Percentiles rank a stretch among this genome's conserved stretches.
Conservation (phyloP, 164 flowering plant species). For the Tetrastigma voinierianum region DNA sequence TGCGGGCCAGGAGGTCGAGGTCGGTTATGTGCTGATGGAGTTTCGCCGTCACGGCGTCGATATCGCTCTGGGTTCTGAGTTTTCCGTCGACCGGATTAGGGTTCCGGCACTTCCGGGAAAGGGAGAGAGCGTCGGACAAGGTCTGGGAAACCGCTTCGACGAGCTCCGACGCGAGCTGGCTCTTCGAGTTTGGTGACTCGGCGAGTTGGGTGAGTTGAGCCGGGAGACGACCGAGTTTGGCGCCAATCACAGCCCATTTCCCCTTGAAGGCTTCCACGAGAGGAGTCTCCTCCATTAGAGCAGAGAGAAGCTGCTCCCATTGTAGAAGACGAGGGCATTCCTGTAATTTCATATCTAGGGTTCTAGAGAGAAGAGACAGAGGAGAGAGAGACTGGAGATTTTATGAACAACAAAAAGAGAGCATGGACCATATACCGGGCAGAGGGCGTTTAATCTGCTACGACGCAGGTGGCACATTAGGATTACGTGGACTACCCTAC, state of each 20-base stretch:
- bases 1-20: constrained; percentile 46
- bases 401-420: too few relatives aligned
- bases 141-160: constrained; percentile 22
- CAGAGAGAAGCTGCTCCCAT: not conserved
- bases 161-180: not conserved
- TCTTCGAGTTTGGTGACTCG: not conserved
- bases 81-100: constrained; percentile 41
- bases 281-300: not conserved
- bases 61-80: constrained; percentile 64
- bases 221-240: not conserved
- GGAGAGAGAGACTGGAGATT: too few relatives aligned
- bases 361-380: not conserved
- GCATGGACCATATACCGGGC: too few relatives aligned
- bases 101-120: constrained; percentile 31
- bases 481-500: too few relatives aligned
- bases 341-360: not conserved
- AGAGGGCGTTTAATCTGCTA: too few relatives aligned
- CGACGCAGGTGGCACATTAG: too few relatives aligned
- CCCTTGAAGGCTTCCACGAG: not conserved
- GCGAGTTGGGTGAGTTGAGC: too few relatives aligned
- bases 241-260: not conserved
- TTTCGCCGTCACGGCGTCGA: constrained; percentile 44
- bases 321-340: not conserved
- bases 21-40: constrained; percentile 46
- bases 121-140: constrained; percentile 32